Evolutionary conservation across 2,329 filamentous ascomycete species (phyloP), one percentile per base, ranked within the genome.

Genomic region (Fusarium sp.): DNA sequence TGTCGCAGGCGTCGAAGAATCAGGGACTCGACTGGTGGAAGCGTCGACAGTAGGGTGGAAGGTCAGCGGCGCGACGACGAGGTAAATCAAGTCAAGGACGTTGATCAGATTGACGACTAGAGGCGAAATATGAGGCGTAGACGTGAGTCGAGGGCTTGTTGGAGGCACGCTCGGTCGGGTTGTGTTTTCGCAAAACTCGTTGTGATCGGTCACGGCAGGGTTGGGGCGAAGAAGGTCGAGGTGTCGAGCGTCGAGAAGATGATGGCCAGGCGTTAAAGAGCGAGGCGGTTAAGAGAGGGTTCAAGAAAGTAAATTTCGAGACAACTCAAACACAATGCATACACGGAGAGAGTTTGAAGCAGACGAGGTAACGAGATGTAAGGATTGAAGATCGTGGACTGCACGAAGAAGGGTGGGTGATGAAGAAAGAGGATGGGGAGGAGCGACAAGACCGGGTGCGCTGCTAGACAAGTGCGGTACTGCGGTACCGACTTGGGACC

Each of bases 371-470:
- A 71, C 51, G 61, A 67, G 69, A 72, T 51, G 61, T 60, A 57
- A 61, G 63, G 61, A 69, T 64, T 59, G 63, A 68, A 60, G 74
- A 77, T 80, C 76, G 76, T 77, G 76, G 77, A 77, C 68, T 71
- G 76, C 70, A 75, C 74, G 76, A 76, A 74, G 76, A 78, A 75
- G 74, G 77, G 76, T 77, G 74, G 78, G 75, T 72, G 73, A 75
- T 74, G 68, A 71, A 75, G 75, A 76, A 75, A 75, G 77, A 79
- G 73, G 75, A 79, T 74, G 76, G 77, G 78, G 78, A 81, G 75
- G 79, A 79, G 78, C 78, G 78, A 80, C 77, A 76, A 77, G 75
- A 69, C 71, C 68, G 75, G 77, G 75, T 74, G 76, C 76, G 72
- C 77, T 72, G 50, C 70, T 70, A 73, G 73, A 76, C 70, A 72